phyloP scores from a whole-genome alignment of 1,284 basidiomycete species.

The Apiotrichum brassicae region DNA sequence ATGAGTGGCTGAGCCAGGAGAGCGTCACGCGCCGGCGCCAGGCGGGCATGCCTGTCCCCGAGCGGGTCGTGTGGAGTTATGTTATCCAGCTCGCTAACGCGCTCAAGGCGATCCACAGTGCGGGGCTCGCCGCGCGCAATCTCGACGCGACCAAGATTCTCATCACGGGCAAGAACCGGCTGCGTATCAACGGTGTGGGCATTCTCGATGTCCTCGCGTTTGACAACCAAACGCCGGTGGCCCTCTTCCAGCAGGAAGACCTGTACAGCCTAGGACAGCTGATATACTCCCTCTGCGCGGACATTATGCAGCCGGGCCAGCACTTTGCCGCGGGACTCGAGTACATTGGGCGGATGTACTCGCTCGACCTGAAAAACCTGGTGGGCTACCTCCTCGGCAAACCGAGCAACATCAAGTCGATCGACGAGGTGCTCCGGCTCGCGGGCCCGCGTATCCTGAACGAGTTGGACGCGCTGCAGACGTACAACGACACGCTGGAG shows the following conservation, averaged over 20 bases:
- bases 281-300: conserved; percentile 71
- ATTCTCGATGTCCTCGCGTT: conserved; percentile 76
- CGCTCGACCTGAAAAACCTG: conserved; percentile 72
- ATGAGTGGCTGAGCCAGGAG: conserved; percentile 54
- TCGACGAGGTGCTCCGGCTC: conserved; percentile 73
- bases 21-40: conserved; percentile 29
- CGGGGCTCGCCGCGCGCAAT: conserved; percentile 72
- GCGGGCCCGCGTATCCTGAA: conserved; percentile 66
- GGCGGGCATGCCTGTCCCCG: conserved; percentile 54
- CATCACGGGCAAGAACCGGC: conserved; percentile 79
- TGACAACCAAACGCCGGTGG: conserved; percentile 60
- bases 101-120: conserved; percentile 76
- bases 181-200: conserved; percentile 75
- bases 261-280: conserved; percentile 78
- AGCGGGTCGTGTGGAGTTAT: conserved; percentile 90
- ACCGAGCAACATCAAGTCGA: conserved; percentile 58
- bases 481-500: conserved; percentile 77
- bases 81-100: conserved; percentile 84
- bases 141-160: conserved; percentile 85
- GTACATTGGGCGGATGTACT: conserved; percentile 66
- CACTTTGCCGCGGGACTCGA: conserved; percentile 69
- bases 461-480: conserved; percentile 77
- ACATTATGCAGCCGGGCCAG: conserved; percentile 38
- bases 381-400: conserved; percentile 72
- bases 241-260: conserved; percentile 69